Evolutionary conservation across 2,329 filamentous ascomycete species (phyloP), one percentile per base, ranked within the genome.

Genomic region (Ceratocystis variospora): DNA sequence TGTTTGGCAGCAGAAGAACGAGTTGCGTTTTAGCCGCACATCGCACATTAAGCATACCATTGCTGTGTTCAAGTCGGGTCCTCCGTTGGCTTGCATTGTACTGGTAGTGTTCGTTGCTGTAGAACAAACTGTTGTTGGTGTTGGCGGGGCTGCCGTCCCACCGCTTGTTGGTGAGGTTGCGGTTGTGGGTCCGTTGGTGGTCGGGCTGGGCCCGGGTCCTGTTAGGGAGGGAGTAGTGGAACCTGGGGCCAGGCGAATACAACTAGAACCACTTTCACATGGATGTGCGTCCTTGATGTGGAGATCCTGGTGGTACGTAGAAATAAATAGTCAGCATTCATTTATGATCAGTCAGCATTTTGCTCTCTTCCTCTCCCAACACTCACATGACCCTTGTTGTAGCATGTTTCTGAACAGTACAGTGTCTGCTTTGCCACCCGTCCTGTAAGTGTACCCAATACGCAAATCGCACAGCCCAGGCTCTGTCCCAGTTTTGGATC

Each of bases 381-480:
- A 75, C 77, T 71, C 71, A 81, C 79, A 62, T 77, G 75, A 62
- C 75, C 75, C 48, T 74, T 72, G 5, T 74, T 71, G 33, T 73
- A 73, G 69, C 79, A 81, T 28, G 73, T 73, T 5, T 77, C 73
- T 0, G 77, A 79, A 70, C 79, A 81, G 69, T 79, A 81, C 6
- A 79, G 71, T 1, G 76, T 76, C 66, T 78, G 69, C 37, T 71
- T 72, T 62, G 72, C 71, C 8, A 68, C 68, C 2, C 77, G 72
- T 12, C 76, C 75, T 67, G 77, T 73, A 48, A 76, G 72, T 10
- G 72, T 68, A 1, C 79, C 71, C n/a, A 77, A 71, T 69, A 80
- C 77, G 70, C 80, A 81, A 5, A 80, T 62, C 1, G 76, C 72
- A 63, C 80, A 81, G 4, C 77, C 76, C 1, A 77, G 66, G n/a